Conservation (phyloP, 2,329 filamentous ascomycete genomes). For the Ascomycota sp. region DNA sequence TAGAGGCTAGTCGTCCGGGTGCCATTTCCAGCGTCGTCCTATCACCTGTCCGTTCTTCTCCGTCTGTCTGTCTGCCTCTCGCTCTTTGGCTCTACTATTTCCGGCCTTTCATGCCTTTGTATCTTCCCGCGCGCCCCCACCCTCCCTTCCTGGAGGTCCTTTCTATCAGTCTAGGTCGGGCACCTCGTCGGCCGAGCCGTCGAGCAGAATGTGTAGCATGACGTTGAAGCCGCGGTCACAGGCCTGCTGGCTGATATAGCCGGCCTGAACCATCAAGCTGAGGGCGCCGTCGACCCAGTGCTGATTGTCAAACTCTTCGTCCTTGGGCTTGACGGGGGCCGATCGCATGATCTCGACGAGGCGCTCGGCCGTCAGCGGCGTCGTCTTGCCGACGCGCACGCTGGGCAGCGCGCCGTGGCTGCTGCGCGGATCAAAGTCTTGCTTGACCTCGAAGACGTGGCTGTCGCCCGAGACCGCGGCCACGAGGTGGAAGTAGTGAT, state of each 20-base stretch:
- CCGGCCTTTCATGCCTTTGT: too few species aligned
- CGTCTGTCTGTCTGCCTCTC: too few species aligned
- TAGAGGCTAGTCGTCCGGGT: too few species aligned
- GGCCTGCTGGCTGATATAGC: conserved; percentile 2
- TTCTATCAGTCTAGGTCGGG: conserved; percentile 1
- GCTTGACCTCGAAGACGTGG: conserved; percentile 3
- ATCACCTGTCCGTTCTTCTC: too few species aligned
- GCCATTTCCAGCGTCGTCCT: too few species aligned
- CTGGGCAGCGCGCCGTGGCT: conserved; percentile 3
- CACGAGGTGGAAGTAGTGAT: conserved; percentile 3
- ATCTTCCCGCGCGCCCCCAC: too few species aligned
- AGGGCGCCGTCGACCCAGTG: conserved; percentile 4
- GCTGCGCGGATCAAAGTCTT: conserved; percentile 3
- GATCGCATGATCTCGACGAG: conserved; percentile 1
- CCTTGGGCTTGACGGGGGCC: conserved; percentile 3
- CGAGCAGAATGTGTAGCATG: conserved; percentile 4
- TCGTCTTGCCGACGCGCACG: conserved; percentile 3
- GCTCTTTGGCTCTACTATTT: too few species aligned
- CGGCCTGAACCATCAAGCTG: conserved; percentile 1
- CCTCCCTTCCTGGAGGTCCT: too few species aligned
- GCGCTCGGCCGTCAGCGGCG: conserved; percentile 1
- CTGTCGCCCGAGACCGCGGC: neutral
- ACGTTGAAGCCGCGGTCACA: conserved; percentile 3
- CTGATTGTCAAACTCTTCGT: conserved; percentile 3
- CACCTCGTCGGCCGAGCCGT: conserved; percentile 4